Percentiles rank a stretch among this genome's conserved stretches.
phyloP scores from a whole-genome alignment of 257 asterid species.

The Datura wrightii region DNA sequence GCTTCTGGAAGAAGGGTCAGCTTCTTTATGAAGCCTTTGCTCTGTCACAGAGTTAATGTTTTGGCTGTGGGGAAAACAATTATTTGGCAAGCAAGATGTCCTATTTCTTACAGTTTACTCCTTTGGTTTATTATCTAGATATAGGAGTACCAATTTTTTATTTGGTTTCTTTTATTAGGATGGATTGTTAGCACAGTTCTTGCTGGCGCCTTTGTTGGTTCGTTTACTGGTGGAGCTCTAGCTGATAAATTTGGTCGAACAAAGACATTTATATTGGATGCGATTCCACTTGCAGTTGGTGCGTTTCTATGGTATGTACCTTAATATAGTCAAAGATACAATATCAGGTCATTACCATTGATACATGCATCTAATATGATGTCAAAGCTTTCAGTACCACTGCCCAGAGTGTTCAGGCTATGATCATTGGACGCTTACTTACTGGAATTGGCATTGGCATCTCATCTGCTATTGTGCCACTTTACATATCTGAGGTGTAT shows the following conservation, averaged over 20 bases:
- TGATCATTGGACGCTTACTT: conserved; percentile 90
- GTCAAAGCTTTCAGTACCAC: conserved; percentile 61
- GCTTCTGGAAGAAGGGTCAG: not conserved
- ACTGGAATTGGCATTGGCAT: conserved; percentile 93
- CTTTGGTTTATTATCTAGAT: conserved; percentile 2
- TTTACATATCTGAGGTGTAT: conserved; percentile 93
- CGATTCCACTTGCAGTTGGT: conserved; percentile 87
- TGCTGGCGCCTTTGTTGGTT: conserved; percentile 97
- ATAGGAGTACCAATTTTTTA: conserved; percentile 1
- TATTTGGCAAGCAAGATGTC: not conserved
- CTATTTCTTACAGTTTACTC: conserved; percentile 16
- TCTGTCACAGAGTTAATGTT: conserved; percentile 18
- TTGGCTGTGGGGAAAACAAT: not conserved
- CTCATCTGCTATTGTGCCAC: conserved; percentile 96
- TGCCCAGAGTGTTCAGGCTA: conserved; percentile 72
- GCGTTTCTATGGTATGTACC: conserved; percentile 82
- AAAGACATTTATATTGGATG: conserved; percentile 82
- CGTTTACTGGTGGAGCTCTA: conserved; percentile 94
- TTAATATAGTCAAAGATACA: conserved; percentile 30
- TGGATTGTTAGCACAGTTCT: conserved; percentile 96
- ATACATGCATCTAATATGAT: conserved; percentile 33
- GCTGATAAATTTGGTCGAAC: conserved; percentile 97
- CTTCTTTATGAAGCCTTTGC: not conserved
- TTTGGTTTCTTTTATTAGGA: conserved; percentile 52
- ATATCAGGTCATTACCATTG: conserved; percentile 15